Conservation (phyloP, 2,329 filamentous ascomycete genomes). For the Beauveria bassiana region DNA sequence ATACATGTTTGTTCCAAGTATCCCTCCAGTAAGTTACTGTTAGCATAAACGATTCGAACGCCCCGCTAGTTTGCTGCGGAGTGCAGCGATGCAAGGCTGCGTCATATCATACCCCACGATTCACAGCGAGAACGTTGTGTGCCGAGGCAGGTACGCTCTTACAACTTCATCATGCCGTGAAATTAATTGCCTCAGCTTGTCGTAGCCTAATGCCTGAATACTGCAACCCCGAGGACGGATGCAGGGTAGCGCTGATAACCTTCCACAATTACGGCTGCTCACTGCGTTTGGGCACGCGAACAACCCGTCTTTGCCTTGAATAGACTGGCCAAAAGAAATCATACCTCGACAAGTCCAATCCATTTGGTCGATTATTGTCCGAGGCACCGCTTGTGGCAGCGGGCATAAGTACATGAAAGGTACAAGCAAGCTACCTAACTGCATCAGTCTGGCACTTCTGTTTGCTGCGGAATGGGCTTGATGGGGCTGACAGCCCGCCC, state of each 20-base stretch:
- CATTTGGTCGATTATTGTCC: background rate
- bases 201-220: background rate
- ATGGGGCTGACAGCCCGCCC: background rate
- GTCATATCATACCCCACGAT: conserved; percentile 2
- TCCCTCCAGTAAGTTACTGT: background rate
- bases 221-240: background rate
- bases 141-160: background rate
- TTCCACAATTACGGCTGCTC: background rate
- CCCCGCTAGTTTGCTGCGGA: background rate
- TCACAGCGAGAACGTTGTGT: background rate
- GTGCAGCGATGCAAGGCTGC: conserved; percentile 2
- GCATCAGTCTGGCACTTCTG: background rate
- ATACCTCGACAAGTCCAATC: background rate
- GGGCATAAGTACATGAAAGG: background rate
- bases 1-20: background rate
- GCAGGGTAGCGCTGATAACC: background rate
- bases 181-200: conserved; percentile 1
- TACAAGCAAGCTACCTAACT: background rate
- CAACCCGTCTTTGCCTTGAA: background rate
- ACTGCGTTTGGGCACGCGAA: background rate
- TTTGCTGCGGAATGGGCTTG: background rate
- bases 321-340: background rate
- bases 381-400: background rate
- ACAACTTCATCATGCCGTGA: background rate
- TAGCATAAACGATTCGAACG: no score